Percentiles rank a stretch among this genome's conserved stretches.
phyloP scores from a whole-genome alignment of 345 rosid species.

The Citropsis articulata region DNA sequence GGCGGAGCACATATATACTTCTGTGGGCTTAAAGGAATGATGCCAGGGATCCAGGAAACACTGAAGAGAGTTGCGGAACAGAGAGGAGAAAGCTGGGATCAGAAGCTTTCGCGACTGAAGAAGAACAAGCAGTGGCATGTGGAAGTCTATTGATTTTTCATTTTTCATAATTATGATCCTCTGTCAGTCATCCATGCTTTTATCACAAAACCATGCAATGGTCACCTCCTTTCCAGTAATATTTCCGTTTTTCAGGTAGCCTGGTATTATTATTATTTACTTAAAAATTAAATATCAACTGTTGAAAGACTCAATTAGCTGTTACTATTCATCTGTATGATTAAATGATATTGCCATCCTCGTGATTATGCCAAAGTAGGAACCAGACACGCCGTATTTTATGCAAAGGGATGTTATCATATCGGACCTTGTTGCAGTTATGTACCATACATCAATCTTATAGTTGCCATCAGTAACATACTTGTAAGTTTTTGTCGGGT shows the following conservation, averaged over 20 bases:
- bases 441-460: too few species aligned
- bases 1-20: slow-evolving; percentile 92
- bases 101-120: slow-evolving; percentile 92
- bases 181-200: neutral
- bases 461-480: too few species aligned
- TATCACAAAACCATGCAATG: neutral
- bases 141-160: slow-evolving; percentile 67
- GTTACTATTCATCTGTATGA: slow-evolving; percentile 23
- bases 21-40: slow-evolving; percentile 99
- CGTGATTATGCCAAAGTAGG: slow-evolving; percentile 11
- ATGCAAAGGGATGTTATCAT: too few species aligned
- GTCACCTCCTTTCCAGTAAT: neutral
- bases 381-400: neutral
- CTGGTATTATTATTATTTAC: neutral
- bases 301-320: slow-evolving; percentile 17
- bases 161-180: neutral
- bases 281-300: neutral
- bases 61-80: slow-evolving; percentile 81
- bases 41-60: slow-evolving; percentile 97
- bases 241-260: neutral
- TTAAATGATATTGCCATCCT: slow-evolving; percentile 27
- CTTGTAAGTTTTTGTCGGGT: too few species aligned
- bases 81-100: slow-evolving; percentile 92
- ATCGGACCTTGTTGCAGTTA: too few species aligned
- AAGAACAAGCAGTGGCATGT: slow-evolving; percentile 99